A percentile compares a stretch with the other conserved stretches of the same genome.
Conservation (phyloP, 202 grass and related monocot species). For the Schoenoplectus tabernaemontani region DNA sequence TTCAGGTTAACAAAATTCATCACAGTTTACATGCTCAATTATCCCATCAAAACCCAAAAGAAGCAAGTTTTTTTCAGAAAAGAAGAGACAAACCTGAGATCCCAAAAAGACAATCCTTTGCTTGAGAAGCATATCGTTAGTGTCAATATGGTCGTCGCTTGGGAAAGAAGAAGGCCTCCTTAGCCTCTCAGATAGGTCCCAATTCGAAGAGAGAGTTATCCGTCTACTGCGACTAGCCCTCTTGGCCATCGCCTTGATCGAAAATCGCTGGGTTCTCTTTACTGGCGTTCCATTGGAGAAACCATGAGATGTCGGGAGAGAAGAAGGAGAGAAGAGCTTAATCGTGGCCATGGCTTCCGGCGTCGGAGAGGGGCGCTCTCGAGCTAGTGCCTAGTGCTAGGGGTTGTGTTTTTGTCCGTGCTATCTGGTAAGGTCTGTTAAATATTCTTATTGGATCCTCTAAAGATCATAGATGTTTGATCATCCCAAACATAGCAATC, state of each 20-base stretch:
- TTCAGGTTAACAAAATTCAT: background rate
- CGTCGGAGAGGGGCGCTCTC: background rate
- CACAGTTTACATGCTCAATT: background rate
- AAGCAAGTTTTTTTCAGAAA: background rate
- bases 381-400: background rate
- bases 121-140: constrained; percentile 68
- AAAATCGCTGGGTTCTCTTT: background rate
- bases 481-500: background rate
- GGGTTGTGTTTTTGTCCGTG: background rate
- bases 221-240: background rate
- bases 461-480: background rate
- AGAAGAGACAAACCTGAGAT: constrained; percentile 37
- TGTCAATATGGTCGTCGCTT: constrained; percentile 50
- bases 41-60: background rate
- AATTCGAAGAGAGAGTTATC: constrained; percentile 38
- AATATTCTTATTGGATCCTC: background rate
- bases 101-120: constrained; percentile 81
- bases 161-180: constrained; percentile 33
- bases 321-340: background rate
- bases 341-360: background rate
- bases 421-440: background rate
- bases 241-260: constrained; percentile 12
- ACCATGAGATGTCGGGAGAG: background rate
- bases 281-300: background rate
- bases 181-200: constrained; percentile 29